These are phyloP conservation scores for Anisodus acutangulus DNA, from an alignment of 257 asterid species.

Conservation along the genomic window DNA sequence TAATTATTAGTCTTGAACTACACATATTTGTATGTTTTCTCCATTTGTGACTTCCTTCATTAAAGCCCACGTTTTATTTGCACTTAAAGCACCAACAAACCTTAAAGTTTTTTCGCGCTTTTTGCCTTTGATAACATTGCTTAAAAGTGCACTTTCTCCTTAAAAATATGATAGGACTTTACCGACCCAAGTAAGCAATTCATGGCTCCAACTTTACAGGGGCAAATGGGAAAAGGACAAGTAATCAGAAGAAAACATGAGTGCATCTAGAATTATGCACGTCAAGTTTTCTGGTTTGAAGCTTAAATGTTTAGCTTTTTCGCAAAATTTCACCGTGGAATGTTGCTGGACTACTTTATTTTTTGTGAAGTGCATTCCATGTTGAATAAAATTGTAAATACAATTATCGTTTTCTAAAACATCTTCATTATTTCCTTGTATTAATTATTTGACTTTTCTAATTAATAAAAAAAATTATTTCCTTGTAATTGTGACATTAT, in stretches of 20 bases:
- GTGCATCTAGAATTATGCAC: background rate
- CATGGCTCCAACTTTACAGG: background rate
- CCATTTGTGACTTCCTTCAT: no score
- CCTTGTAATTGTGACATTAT: background rate
- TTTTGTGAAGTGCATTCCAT: background rate
- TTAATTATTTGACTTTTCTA: background rate
- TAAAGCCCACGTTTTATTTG: no score
- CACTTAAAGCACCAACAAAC: no score
- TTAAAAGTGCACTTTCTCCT: no score
- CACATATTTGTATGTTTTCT: no score
- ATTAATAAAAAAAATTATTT: background rate
- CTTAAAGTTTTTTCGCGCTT: no score
- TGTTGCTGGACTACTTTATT: background rate
- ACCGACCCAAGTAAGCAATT: background rate
- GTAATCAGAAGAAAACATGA: background rate
- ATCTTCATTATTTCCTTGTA: background rate
- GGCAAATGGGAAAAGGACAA: background rate
- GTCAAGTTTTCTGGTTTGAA: background rate
- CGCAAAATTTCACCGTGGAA: background rate
- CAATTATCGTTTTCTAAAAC: background rate
- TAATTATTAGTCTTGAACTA: no score
- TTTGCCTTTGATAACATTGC: no score
- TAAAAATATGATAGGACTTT: background rate
- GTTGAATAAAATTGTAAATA: background rate
- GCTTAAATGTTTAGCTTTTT: background rate